Conservation (phyloP, 108 stramenopile species). For the Chaetoceros tenuissimus region DNA sequence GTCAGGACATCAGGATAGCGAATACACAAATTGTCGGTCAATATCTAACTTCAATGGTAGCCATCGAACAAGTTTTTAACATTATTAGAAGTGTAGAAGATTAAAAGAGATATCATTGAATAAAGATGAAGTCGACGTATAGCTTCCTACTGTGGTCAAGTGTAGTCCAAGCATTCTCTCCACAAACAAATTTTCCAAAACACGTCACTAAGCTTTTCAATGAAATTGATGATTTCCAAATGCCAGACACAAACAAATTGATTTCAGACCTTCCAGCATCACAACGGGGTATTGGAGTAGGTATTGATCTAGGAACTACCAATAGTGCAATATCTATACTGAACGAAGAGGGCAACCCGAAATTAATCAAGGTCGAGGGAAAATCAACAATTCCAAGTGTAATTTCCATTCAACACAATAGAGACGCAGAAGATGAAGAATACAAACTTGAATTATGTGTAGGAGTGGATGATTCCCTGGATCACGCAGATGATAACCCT, state of each 20-base stretch:
- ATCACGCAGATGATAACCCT: background rate
- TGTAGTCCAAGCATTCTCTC: too few relatives aligned
- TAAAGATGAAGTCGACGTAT: too few relatives aligned
- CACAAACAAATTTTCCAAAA: too few relatives aligned
- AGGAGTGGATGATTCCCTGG: background rate
- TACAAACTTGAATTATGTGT: background rate
- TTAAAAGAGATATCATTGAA: too few relatives aligned
- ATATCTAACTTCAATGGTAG: too few relatives aligned
- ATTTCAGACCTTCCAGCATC: background rate
- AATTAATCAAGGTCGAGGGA: conserved; percentile 41
- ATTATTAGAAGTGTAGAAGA: too few relatives aligned
- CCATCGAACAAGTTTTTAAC: too few relatives aligned
- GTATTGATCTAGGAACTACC: conserved; percentile 91
- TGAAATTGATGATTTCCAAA: background rate
- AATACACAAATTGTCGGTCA: too few relatives aligned
- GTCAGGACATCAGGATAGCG: too few relatives aligned
- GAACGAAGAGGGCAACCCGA: conserved; percentile 28
- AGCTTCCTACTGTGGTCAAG: too few relatives aligned
- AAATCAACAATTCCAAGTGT: conserved; percentile 67
- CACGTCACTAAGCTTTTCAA: too few relatives aligned
- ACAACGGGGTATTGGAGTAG: conserved; percentile 62
- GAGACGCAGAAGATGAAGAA: background rate
- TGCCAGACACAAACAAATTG: background rate
- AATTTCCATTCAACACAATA: conserved; percentile 20
- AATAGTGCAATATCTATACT: conserved; percentile 82